Evolutionary conservation across 2,329 filamentous ascomycete species (phyloP).

Genomic region (Monilinia polystroma): DNA sequence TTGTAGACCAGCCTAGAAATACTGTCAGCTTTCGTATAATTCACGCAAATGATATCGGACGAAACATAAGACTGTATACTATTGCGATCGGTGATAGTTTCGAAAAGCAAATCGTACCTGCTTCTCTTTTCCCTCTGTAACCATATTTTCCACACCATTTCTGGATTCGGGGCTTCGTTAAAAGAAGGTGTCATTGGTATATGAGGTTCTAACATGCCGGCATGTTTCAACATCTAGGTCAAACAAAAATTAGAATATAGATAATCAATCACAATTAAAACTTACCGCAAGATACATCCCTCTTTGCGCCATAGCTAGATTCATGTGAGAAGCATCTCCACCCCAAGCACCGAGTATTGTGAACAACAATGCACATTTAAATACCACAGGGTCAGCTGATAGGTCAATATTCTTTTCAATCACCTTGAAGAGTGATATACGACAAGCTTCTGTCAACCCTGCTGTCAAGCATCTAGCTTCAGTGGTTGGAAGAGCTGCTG

Average conservation of each 20-base stretch:
- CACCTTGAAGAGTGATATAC: conserved; percentile 69
- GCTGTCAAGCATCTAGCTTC: conserved; percentile 66
- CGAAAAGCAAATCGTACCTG: conserved; percentile 46
- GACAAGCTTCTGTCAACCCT: conserved; percentile 67
- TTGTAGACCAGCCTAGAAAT: conserved; percentile 64
- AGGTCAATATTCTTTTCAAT: conserved; percentile 71
- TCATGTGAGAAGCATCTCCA: conserved; percentile 76
- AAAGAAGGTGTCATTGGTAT: conserved; percentile 46
- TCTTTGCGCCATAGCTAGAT: conserved; percentile 71
- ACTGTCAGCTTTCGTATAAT: conserved; percentile 3
- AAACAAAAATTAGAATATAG: neutral
- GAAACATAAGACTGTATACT: neutral
- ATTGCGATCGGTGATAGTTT: neutral
- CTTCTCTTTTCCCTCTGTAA: conserved; percentile 62
- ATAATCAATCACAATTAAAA: conserved; percentile 12
- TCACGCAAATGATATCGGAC: neutral
- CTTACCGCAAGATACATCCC: conserved; percentile 68
- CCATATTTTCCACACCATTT: conserved; percentile 62
- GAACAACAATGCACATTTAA: conserved; percentile 66
- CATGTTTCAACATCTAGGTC: conserved; percentile 64
- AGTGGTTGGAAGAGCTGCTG: conserved; percentile 61
- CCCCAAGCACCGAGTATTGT: conserved; percentile 69
- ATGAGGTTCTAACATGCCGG: conserved; percentile 61
- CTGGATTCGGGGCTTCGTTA: conserved; percentile 46
- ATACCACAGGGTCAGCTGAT: conserved; percentile 61